phyloP scores from a whole-genome alignment of 2,329 filamentous ascomycete genomes.

The Xylaria sp. region DNA sequence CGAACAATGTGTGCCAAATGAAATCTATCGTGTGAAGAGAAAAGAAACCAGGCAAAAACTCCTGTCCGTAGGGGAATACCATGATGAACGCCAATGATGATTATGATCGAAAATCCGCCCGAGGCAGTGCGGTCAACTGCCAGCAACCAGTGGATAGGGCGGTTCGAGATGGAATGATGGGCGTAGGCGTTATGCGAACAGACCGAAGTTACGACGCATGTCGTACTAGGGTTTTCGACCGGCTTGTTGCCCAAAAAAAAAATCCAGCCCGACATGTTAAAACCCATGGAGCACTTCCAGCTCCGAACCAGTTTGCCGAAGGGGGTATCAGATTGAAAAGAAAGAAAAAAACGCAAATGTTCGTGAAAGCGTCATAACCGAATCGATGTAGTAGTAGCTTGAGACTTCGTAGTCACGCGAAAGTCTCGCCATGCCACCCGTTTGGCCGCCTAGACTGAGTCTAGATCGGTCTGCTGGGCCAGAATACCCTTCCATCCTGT shows the following conservation, averaged over 20 bases:
- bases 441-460: neutral
- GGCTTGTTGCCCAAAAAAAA: neutral
- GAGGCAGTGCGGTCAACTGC: conserved; percentile 19
- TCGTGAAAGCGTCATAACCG: conserved; percentile 46
- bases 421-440: conserved; percentile 15
- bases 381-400: conserved; percentile 39
- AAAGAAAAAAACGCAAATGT: conserved; percentile 41
- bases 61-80: conserved; percentile 43
- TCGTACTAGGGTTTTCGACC: neutral
- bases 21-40: conserved; percentile 47
- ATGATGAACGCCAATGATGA: conserved; percentile 48
- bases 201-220: neutral
- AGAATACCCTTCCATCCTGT: neutral
- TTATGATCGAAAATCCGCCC: conserved; percentile 36
- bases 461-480: conserved; percentile 11
- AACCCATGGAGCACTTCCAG: conserved; percentile 30
- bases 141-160: conserved; percentile 3
- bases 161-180: neutral
- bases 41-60: conserved; percentile 39
- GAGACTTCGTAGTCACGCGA: conserved; percentile 32
- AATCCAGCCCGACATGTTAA: conserved; percentile 7
- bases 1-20: conserved; percentile 45
- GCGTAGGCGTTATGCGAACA: neutral
- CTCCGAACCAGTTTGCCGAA: conserved; percentile 38
- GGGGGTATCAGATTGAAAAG: conserved; percentile 50